A percentile compares a stretch with the other conserved stretches of the same genome.
Conservation (phyloP, 2,329 filamentous ascomycete species). For the Clonostachys sp. region DNA sequence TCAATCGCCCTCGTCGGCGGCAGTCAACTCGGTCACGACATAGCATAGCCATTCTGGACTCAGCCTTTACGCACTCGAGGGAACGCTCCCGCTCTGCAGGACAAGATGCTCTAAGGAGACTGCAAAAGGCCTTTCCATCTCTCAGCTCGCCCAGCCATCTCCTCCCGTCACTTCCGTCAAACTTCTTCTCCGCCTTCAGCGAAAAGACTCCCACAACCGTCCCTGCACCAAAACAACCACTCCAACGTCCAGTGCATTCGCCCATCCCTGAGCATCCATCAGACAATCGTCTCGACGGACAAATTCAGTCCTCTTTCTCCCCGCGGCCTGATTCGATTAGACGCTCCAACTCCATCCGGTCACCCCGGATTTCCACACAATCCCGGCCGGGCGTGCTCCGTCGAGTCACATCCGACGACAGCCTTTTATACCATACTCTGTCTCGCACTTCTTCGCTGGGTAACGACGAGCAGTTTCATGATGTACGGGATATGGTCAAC, state of each 20-base stretch:
- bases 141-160: conserved; percentile 26
- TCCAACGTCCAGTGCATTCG: neutral
- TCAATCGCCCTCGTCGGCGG: too few relatives aligned
- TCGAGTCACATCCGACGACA: conserved; percentile 56
- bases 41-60: conserved; percentile 28
- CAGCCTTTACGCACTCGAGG: conserved; percentile 40
- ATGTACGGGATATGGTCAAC: conserved; percentile 82
- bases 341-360: neutral
- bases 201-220: conserved; percentile 9
- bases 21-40: too few relatives aligned
- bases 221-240: neutral
- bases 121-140: conserved; percentile 53
- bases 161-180: conserved; percentile 36
- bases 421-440: conserved; percentile 68
- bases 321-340: neutral
- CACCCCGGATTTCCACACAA: neutral
- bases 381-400: conserved; percentile 18
- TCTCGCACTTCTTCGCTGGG: conserved; percentile 80
- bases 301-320: too few relatives aligned
- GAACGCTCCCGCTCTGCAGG: conserved; percentile 50
- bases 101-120: conserved; percentile 50
- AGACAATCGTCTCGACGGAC: too few relatives aligned
- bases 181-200: conserved; percentile 27
- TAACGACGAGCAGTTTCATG: conserved; percentile 74
- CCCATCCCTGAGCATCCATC: neutral